Base-by-base conservation (phyloP, 2,329 filamentous ascomycete species). In the Paecilomyces sp. region DNA sequence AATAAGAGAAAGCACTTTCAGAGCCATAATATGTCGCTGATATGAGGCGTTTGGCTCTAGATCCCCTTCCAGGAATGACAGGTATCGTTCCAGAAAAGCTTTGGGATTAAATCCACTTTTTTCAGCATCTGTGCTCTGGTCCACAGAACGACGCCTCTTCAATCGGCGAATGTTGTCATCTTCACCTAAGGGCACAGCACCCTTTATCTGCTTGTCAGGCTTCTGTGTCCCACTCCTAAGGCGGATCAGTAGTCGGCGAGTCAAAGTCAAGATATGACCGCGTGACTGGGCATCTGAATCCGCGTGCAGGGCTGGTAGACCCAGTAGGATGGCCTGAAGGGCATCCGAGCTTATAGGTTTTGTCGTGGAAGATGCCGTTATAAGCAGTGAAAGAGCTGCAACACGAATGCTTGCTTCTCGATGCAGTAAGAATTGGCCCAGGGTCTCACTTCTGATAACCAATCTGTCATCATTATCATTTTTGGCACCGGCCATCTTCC, bases 231-330 rank as follows among this genome's bases (percentile, higher is more conserved):
- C 84, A 25, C 86, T 87, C 64, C 88, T 83, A 3, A 96, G 78
- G 52, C 92, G 86, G 66, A 89, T 87, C 60, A 92, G 85, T 71
- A 97, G 85, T 66, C 88, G 87, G 62, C 90, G 88, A 2, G 88
- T 85, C 62, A 90, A 84, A 25, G 86, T 86, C 28, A 93, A 81
- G 1, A 95, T 81, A 65, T 96, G 91, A 60, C 92, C 88, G 59
- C 94, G 86, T 64, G 92, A 89, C 67, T 93, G 91, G 5, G 93
- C 87, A 70, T 97, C 92, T 0, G 90, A 86, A 63, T 97, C 92
- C 2, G 91, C 85, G 70, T 95, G 88, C 63, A 93, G 85, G 15
- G 87, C 83, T 1, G 84, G 81, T 3, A 97, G 75, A 60, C 90
- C 85, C 34, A 77, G 79, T 57, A 81, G 81, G 2, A 97, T 77